Evolutionary conservation across 495 filamentous ascomycete genomes (phyloP), one percentile per base, ranked within the genome.

Genomic region (Daldinia vernicosa): DNA sequence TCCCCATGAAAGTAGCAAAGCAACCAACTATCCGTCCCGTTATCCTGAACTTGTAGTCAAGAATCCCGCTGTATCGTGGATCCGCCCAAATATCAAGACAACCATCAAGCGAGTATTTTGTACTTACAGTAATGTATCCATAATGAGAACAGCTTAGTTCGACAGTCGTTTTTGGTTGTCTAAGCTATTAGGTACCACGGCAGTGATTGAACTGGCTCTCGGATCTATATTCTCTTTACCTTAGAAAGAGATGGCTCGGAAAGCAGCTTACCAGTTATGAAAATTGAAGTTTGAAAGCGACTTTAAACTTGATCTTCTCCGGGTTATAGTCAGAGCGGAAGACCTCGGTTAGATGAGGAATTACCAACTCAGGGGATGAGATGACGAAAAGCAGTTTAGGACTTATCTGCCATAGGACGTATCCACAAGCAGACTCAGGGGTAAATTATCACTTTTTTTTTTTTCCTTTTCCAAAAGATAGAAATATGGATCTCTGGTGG

Each of bases 81-180:
- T 12, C 15, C 15, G 40, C 59, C 30, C 35, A 64, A 71, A 67
- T 17, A 27, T 59, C 26, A 66, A 69, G 57, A 71, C 30, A 70
- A 57, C 33, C 67, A 56, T 58, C 53, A 59, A 43, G 61, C 47
- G 66, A 57, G 60, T 63, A 64, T 57, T 56, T 50, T 60, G 28
- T 26, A 84, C 92, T 85, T 87, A 94, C 92, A 93, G 83, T 77
- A 94, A 81, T 17, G 91, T 95, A 78, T 95, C 91, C 92, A 95
- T 94, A 54, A 60, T 39, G 62, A 67, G 14, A 32, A 27, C 24
- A 27, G 27, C 60, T 59, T 61, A 55, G 24, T 64, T 52, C n/a
- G 28, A 55, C 43, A 55, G 50, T 28, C 4, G 26, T 66, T 54
- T 51, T 55, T n/a, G 50, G 22, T 35, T 63, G 39, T 63, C 54